Evolutionary conservation across 495 filamentous ascomycete genomes (phyloP), one percentile per base, ranked within the genome.

Genomic region (Annulohypoxylon stygium): DNA sequence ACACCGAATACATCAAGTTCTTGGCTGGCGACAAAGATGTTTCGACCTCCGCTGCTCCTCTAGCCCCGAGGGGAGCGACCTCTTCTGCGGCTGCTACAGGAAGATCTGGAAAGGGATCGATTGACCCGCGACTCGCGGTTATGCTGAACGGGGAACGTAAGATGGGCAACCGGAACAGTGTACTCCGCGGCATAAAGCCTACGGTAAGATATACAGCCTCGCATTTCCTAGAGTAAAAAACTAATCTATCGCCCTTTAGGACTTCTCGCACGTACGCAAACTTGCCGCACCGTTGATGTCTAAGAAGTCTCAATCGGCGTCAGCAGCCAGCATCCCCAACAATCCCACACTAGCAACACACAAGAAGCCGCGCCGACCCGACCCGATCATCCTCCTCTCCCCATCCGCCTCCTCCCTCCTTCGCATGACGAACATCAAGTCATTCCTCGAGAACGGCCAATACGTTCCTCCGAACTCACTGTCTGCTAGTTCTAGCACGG

Each of bases 381-480:
- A 99, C 78, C 97, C 97, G 20, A 99, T 99, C 81, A 97, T 99
- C 83, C 89, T 99, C 12, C 91, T 99, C 75, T 98, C 97, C 2
- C 96, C 97, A n/a, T 98, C 95, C 33, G 97, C 97, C 36, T 97
- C 94, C 20, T 95, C 95, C 8, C 92, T 98, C 54, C 93, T 99
- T n/a, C 92, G 93, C 80, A 94, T 98, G 91, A 90, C 93, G 23
- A 99, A 99, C 81, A 93, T 97, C 82, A 97, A 97, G 71, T 89
- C 93, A 47, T 99, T 99, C 87, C 93, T 99, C 69, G 90, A 95
- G 80, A 86, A 88, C 63, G 94, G 95, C 61, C 80, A 90, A 47
- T 99, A 94, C 82, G 86, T 92, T 2, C 92, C 94, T 2, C 88
- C 93, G 0, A 91, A 93, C 80, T 88, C 91, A 67, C 81, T 90